A percentile compares a stretch with the other conserved stretches of the same genome.
Conservation (phyloP, 768 basidiomycete species). For the Pleurotus sapidus region DNA sequence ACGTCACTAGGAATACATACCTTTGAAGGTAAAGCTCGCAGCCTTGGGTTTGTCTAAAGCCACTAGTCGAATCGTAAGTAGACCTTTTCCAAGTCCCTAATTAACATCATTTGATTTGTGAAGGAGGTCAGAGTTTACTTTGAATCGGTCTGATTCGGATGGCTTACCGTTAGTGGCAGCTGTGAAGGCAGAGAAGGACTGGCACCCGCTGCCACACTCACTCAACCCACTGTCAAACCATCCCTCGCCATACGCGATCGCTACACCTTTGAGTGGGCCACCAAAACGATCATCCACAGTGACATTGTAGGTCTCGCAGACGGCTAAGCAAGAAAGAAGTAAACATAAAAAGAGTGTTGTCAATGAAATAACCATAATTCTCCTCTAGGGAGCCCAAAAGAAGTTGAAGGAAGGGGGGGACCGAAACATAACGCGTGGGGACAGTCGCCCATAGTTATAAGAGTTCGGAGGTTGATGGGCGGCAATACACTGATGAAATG, state of each 20-base stretch:
- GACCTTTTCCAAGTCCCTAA: not conserved
- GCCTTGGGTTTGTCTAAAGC: not conserved
- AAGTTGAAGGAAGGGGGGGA: not conserved
- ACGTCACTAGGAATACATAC: not conserved
- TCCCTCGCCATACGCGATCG: not conserved
- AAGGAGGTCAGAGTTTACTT: not conserved
- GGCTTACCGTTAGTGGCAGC: not conserved
- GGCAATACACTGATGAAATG: not conserved
- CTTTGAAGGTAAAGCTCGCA: not conserved
- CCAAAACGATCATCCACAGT: conserved; percentile 2
- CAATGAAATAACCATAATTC: conserved; percentile 1
- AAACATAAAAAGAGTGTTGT: not conserved
- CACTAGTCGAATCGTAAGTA: not conserved
- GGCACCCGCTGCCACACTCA: no score
- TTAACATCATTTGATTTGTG: not conserved
- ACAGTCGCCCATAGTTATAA: not conserved
- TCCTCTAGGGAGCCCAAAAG: conserved; percentile 4
- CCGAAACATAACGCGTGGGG: not conserved
- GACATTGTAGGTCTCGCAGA: not conserved
- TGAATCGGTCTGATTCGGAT: not conserved
- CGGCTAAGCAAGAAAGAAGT: not conserved
- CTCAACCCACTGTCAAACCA: conserved; percentile 2
- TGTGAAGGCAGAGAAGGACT: not conserved
- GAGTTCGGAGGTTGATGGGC: not conserved
- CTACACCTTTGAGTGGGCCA: not conserved